Conservation (phyloP, 495 filamentous ascomycete genomes). For the Baudoinia panamericana region DNA sequence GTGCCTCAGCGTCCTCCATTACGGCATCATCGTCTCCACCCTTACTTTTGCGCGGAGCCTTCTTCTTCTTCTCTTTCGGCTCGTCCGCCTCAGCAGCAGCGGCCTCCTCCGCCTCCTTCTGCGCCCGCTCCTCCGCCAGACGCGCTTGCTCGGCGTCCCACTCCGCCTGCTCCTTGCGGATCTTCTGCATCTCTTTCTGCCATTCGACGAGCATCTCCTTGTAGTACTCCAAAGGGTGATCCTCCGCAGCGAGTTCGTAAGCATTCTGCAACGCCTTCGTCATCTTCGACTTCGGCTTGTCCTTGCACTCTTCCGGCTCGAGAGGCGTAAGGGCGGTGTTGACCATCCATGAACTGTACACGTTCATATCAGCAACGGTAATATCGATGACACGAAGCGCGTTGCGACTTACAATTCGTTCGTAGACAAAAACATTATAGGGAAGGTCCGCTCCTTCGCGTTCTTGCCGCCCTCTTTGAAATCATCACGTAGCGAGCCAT, state of each 20-base stretch:
- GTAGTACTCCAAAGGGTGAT: constrained; percentile 58
- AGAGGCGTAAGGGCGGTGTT: constrained; percentile 67
- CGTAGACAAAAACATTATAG: constrained; percentile 84
- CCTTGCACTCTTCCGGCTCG: constrained; percentile 51
- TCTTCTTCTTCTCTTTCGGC: constrained; percentile 22
- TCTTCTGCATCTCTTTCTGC: constrained; percentile 44
- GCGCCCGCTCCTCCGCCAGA: constrained; percentile 40
- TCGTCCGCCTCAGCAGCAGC: constrained; percentile 23
- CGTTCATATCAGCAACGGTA: constrained; percentile 1
- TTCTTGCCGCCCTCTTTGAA: constrained; percentile 74
- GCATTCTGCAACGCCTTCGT: constrained; percentile 59
- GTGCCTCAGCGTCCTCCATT: constrained; percentile 55
- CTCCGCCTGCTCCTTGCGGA: constrained; percentile 46
- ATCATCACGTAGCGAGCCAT: constrained; percentile 73
- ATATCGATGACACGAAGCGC: background rate
- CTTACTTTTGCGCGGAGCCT: constrained; percentile 50
- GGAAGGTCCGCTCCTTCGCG: constrained; percentile 67
- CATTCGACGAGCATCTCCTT: constrained; percentile 57
- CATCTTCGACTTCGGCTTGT: constrained; percentile 46
- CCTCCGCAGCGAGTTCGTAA: constrained; percentile 57
- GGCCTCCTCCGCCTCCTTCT: constrained; percentile 42
- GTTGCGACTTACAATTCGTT: constrained; percentile 77
- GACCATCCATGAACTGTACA: constrained; percentile 62
- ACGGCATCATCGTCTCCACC: constrained; percentile 56
- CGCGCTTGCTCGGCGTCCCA: constrained; percentile 41